phyloP scores from a whole-genome alignment of 345 rosid species.

The Citropsis articulata region DNA sequence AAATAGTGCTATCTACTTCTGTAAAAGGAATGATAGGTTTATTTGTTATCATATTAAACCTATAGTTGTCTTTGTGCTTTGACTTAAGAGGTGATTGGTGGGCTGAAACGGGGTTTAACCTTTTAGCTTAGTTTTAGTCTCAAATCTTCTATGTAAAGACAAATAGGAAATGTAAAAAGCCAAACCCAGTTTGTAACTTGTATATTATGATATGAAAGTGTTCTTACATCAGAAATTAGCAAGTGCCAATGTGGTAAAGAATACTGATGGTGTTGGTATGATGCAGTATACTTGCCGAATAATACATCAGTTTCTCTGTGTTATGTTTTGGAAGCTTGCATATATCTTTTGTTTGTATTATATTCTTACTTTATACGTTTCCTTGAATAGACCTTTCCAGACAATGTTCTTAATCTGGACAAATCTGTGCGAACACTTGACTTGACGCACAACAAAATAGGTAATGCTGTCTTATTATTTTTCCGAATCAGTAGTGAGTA shows the following conservation, averaged over 20 bases:
- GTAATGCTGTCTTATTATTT: slow-evolving; percentile 33
- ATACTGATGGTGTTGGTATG: not conserved
- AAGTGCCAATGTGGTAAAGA: not conserved
- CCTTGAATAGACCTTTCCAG: slow-evolving; percentile 71
- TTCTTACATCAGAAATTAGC: not conserved
- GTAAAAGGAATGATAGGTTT: not conserved
- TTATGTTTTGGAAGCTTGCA: slow-evolving; percentile 7
- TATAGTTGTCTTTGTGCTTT: not conserved
- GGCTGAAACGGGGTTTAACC: not conserved
- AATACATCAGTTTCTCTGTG: not conserved
- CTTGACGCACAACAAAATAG: slow-evolving; percentile 77
- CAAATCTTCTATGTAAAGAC: too few species aligned
- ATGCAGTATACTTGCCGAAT: not conserved
- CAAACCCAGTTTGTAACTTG: not conserved
- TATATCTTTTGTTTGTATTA: not conserved
- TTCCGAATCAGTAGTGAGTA: not conserved
- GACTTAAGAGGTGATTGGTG: not conserved
- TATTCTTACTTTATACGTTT: slow-evolving; percentile 16
- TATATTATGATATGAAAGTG: not conserved
- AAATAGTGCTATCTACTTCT: not conserved
- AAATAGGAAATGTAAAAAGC: too few species aligned
- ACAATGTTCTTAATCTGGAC: slow-evolving; percentile 69
- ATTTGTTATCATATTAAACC: not conserved
- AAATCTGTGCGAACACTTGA: slow-evolving; percentile 85
- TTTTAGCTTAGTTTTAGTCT: not conserved